phyloP scores from a whole-genome alignment of 2,329 filamentous ascomycete genomes.

The Apiospora marii region DNA sequence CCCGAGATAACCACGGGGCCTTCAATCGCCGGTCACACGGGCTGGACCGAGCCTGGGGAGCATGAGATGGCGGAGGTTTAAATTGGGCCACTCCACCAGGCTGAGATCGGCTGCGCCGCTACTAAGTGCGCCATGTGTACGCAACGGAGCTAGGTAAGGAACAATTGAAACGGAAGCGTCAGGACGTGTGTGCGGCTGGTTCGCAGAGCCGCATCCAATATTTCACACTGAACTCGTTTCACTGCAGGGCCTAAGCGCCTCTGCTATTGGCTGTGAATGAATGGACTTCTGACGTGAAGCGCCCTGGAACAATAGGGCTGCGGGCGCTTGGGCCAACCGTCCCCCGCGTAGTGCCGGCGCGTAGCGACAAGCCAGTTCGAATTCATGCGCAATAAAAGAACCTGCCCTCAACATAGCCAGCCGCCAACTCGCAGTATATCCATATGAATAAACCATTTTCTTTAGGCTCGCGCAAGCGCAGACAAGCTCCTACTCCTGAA shows the following conservation, averaged over 20 bases:
- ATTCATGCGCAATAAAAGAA: not conserved
- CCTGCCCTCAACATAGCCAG: not conserved
- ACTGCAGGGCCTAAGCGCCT: not conserved
- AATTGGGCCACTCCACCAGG: not conserved
- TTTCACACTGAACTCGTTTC: not conserved
- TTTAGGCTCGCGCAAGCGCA: too few species aligned
- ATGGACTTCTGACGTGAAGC: not conserved
- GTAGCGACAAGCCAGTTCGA: not conserved
- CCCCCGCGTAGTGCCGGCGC: not conserved
- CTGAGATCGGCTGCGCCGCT: too few species aligned
- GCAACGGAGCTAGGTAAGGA: not conserved
- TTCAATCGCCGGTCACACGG: not conserved
- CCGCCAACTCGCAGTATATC: too few species aligned
- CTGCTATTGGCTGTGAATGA: not conserved
- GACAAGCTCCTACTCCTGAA: too few species aligned
- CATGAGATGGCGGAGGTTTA: not conserved
- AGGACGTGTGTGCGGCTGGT: not conserved
- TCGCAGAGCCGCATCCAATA: not conserved
- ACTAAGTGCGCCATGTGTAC: not conserved
- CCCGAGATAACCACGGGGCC: not conserved
- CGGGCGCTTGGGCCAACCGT: not conserved
- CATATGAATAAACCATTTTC: too few species aligned
- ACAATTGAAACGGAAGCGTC: not conserved
- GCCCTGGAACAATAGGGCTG: not conserved
- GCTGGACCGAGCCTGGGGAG: not conserved